These are phyloP conservation scores for Tillandsia fasciculata DNA, from an alignment of 176 grass and related monocot genomes.

Conservation along the genomic window DNA sequence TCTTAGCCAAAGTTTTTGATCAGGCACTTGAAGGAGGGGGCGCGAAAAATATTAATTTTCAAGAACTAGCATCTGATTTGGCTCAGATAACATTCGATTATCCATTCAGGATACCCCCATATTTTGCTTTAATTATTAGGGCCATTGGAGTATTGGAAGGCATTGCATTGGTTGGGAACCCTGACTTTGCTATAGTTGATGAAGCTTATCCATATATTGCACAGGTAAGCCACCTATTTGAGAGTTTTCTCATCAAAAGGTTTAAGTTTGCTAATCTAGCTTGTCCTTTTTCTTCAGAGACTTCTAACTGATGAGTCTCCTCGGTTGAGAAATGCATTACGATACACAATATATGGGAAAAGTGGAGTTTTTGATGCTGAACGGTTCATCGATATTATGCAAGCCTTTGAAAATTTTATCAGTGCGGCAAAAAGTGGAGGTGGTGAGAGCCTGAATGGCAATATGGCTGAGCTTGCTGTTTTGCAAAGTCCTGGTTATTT, in stretches of 20 bases:
- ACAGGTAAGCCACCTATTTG: conserved; percentile 36
- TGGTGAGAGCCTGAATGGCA: conserved; percentile 75
- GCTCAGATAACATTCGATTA: conserved; percentile 99
- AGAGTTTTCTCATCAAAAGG: no score
- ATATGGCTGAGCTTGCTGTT: conserved; percentile 71
- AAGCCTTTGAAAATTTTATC: conserved; percentile 97
- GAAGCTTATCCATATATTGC: conserved; percentile 98
- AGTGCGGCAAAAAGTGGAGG: conserved; percentile 85
- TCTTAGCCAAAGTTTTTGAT: conserved; percentile 95
- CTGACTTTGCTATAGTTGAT: conserved; percentile 95
- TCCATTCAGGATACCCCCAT: conserved; percentile 89
- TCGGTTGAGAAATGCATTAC: conserved; percentile 62
- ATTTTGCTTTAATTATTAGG: conserved; percentile 98
- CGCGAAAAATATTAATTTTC: conserved; percentile 97
- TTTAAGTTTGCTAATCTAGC: not conserved
- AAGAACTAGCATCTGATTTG: conserved; percentile 91
- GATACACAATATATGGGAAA: conserved; percentile 97
- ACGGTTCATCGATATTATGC: conserved; percentile 98
- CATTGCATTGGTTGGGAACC: conserved; percentile 94
- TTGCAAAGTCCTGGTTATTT: conserved; percentile 59
- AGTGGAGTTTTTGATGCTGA: conserved; percentile 82
- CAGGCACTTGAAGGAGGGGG: conserved; percentile 97
- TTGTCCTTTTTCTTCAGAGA: conserved; percentile 46
- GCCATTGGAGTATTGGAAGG: conserved; percentile 96
- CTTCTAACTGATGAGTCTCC: conserved; percentile 94